A percentile compares a stretch with the other conserved stretches of the same genome.
Conservation (phyloP, 2,329 filamentous ascomycete genomes). For the Dactylellina sp. region DNA sequence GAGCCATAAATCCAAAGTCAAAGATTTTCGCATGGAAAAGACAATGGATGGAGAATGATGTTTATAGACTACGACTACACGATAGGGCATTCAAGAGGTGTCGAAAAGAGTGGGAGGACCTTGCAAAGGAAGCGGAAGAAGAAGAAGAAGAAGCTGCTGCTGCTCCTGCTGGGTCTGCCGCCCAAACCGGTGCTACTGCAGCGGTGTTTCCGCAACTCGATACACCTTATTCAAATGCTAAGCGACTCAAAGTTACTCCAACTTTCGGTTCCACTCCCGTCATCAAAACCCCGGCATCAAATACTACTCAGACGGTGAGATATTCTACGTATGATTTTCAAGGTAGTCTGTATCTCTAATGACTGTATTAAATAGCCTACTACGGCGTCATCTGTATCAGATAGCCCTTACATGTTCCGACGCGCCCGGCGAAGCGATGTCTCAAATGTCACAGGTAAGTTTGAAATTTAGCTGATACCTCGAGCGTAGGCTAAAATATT, state of each 20-base stretch:
- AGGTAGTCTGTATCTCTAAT: not conserved
- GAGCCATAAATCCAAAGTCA: conserved; percentile 30
- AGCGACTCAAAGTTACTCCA: not conserved
- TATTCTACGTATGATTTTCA: not conserved
- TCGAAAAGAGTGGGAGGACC: conserved; percentile 34
- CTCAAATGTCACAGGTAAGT: conserved; percentile 25
- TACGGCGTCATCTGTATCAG: not conserved
- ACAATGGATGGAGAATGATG: conserved; percentile 32
- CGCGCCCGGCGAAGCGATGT: conserved; percentile 14
- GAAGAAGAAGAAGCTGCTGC: no score
- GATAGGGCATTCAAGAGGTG: conserved; percentile 19
- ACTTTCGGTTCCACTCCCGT: not conserved
- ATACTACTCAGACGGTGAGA: not conserved
- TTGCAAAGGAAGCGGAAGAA: conserved; percentile 28
- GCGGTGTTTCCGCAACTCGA: not conserved
- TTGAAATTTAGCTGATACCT: not conserved
- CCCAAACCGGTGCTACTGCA: not conserved
- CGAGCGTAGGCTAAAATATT: conserved; percentile 3
- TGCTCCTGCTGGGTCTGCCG: not conserved
- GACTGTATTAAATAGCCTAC: not conserved
- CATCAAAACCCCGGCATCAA: not conserved
- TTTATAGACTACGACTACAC: conserved; percentile 20
- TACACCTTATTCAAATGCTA: not conserved
- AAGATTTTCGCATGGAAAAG: conserved; percentile 37
- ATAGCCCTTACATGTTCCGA: conserved; percentile 37